phyloP scores from a whole-genome alignment of 257 asterid species.

The Voacanga thouarsii region DNA sequence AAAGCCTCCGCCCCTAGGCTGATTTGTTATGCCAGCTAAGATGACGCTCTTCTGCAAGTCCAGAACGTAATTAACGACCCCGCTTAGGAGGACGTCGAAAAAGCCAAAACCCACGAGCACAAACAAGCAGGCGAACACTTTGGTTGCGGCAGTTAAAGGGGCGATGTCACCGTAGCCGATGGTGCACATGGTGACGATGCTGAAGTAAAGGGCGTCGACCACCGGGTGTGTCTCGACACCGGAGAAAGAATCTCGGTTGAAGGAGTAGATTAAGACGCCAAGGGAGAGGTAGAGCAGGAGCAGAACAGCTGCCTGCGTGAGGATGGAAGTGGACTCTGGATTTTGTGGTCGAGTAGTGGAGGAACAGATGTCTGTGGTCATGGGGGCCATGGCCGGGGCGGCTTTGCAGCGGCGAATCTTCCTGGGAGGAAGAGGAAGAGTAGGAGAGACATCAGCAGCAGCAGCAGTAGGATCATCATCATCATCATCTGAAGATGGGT shows the following conservation, averaged over 20 bases:
- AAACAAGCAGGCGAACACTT: conserved; percentile 45
- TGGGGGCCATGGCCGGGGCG: conserved; percentile 48
- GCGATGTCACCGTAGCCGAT: conserved; percentile 62
- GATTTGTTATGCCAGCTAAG: conserved; percentile 26
- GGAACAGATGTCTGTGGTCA: conserved; percentile 9
- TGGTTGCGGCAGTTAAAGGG: conserved; percentile 39
- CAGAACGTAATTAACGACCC: conserved; percentile 44
- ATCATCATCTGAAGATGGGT: neutral
- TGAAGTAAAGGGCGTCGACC: conserved; percentile 54
- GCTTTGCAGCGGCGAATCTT: conserved; percentile 42
- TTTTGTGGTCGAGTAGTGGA: neutral
- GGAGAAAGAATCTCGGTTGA: conserved; percentile 44
- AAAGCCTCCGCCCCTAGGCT: neutral
- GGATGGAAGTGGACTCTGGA: conserved; percentile 24
- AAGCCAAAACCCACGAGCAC: conserved; percentile 56
- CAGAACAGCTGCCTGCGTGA: conserved; percentile 35
- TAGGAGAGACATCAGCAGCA: conserved; percentile 11
- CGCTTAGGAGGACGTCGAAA: conserved; percentile 45
- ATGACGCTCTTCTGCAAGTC: conserved; percentile 53
- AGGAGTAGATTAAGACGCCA: conserved; percentile 42
- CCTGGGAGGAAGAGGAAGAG: conserved; percentile 18
- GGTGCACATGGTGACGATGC: conserved; percentile 62
- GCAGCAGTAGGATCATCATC: neutral
- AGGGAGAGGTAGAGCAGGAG: conserved; percentile 42
- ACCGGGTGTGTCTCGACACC: conserved; percentile 46